Evolutionary conservation across 768 basidiomycete genomes (phyloP).

Genomic region (Clitopilus passeckerianus): DNA sequence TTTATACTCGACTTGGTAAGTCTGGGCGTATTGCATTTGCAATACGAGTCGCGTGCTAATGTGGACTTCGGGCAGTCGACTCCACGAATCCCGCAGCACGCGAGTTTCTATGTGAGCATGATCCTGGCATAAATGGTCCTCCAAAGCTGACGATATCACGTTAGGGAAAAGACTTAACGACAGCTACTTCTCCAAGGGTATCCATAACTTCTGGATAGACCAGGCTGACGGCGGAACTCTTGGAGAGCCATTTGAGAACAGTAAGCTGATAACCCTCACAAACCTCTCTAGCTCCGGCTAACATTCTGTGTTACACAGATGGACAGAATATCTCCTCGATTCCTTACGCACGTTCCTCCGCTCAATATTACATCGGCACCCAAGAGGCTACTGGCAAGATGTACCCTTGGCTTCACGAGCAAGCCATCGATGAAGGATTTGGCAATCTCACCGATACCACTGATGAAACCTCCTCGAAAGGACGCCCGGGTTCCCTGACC

Average conservation of each 20-base stretch:
- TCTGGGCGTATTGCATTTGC: background rate
- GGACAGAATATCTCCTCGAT: conserved; percentile 23
- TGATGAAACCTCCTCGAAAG: conserved; percentile 3
- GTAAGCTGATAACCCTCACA: conserved; percentile 8
- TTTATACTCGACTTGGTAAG: conserved; percentile 26
- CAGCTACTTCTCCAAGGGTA: conserved; percentile 29
- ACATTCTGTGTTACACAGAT: conserved; percentile 12
- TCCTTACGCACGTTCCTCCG: conserved; percentile 26
- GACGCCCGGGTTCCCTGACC: conserved; percentile 1
- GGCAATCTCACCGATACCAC: conserved; percentile 22
- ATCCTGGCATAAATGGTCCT: background rate
- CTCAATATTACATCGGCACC: conserved; percentile 29
- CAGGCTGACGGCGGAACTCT: conserved; percentile 32
- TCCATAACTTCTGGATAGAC: conserved; percentile 33
- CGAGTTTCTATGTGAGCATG: conserved; percentile 27
- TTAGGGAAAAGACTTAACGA: conserved; percentile 28
- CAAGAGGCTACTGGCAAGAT: conserved; percentile 30
- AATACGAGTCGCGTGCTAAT: too few relatives aligned
- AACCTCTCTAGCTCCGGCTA: too few relatives aligned
- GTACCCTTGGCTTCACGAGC: conserved; percentile 33
- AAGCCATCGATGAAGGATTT: conserved; percentile 30
- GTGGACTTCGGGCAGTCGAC: conserved; percentile 15
- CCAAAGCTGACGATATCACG: background rate
- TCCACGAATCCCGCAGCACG: conserved; percentile 30
- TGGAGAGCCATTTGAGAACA: conserved; percentile 30